A percentile compares a stretch with the other conserved stretches of the same genome.
Evolutionary conservation across 495 filamentous ascomycete genomes (phyloP).

Genomic region (Hypoxylon fuscum): DNA sequence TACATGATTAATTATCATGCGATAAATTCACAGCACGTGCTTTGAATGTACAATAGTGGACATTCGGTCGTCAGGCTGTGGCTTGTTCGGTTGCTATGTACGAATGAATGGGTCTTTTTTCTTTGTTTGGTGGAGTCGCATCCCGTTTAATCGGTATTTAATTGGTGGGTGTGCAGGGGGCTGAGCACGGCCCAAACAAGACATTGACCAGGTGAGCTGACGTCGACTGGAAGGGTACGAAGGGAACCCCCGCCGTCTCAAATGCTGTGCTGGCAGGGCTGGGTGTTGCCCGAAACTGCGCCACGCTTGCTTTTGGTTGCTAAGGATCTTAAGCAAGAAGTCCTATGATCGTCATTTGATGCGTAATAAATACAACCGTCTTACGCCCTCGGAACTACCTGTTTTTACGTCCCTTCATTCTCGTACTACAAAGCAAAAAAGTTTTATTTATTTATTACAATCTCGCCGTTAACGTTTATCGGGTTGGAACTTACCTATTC

Average conservation of each 20-base stretch:
- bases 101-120: conserved; percentile 1
- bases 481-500: conserved; percentile 12
- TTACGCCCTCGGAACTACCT: conserved; percentile 22
- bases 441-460: conserved; percentile 26
- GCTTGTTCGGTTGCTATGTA: conserved; percentile 14
- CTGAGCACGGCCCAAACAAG: conserved; percentile 32
- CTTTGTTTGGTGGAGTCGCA: conserved; percentile 15
- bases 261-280: conserved; percentile 37
- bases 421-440: conserved; percentile 12
- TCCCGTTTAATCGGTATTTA: too few relatives aligned
- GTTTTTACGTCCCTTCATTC: conserved; percentile 10
- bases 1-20: too few relatives aligned
- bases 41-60: too few relatives aligned
- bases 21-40: too few relatives aligned
- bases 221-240: conserved; percentile 17
- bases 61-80: neutral
- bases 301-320: conserved; percentile 31
- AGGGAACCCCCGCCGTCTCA: conserved; percentile 1
- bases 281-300: conserved; percentile 34
- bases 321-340: conserved; percentile 3
- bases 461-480: conserved; percentile 14
- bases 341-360: conserved; percentile 14
- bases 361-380: conserved; percentile 42
- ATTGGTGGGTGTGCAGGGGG: conserved; percentile 26
- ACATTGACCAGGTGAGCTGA: conserved; percentile 28